Base-by-base conservation (phyloP, 768 basidiomycete species). In the Floccularia luteovirens region DNA sequence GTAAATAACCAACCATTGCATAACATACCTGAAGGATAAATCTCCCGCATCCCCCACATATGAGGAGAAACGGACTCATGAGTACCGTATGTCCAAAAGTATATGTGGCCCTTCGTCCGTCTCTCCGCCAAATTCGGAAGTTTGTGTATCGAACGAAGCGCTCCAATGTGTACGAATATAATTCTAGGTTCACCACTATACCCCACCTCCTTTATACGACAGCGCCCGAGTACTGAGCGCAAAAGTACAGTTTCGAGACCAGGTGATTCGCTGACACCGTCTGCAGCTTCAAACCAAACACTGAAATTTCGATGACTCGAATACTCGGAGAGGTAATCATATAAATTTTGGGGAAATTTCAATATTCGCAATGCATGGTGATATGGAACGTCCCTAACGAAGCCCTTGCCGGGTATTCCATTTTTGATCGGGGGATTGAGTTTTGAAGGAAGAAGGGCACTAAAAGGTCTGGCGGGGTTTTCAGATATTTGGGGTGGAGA, bases 1-100 rank as follows among this genome's bases (percentile, higher is more conserved):
- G 19, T 3, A 21, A 27, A 28, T 11, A 35, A 19, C 17, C 25
- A 24, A 21, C 21, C 27, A 33, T 20, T 28, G 23, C 1, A 20
- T 12, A 10, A 56, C 71, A 36, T 51, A 85, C 86, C 86, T 42
- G 74, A 55, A 27, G 81, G 80, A 50, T 75, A 87, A 8, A 89
- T 71, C 45, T 81, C 79, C 23, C 69, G 66, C 5, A 86, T 48
- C n/a, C 72, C 73, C 82, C 80, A 84, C 23, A 65, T 57, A 4
- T 63, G 53, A 13, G 65, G 67, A n/a, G 66, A 56, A 11, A 82
- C 58, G 13, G 53, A 65, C 21, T 71, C 56, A 55, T 83, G 75
- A 8, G 79, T 74, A 0, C 86, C 86, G 59, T 80, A 90, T 0
- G 73, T 72, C 51, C 77, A 75, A 48, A 87, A 85, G 24, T 72